These are phyloP conservation scores for Dryas octopetala DNA, from an alignment of 306 rosid species.

Conservation along the genomic window DNA sequence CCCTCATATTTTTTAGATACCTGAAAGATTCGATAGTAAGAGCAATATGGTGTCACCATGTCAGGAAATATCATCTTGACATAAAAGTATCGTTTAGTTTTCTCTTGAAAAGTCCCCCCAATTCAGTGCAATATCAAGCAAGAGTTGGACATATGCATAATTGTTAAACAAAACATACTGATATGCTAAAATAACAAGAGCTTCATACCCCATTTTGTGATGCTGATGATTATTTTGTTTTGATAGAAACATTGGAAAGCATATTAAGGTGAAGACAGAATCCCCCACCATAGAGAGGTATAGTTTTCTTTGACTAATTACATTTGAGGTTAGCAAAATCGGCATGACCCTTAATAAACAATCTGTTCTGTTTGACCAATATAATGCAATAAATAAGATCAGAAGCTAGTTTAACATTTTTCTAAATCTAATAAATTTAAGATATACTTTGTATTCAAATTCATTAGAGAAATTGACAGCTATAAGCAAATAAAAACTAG, in stretches of 20 bases:
- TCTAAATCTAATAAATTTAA: neutral
- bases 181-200: neutral
- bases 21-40: neutral
- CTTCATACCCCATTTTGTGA: neutral
- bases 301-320: neutral
- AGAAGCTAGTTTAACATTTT: neutral
- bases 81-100: neutral
- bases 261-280: neutral
- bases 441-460: neutral
- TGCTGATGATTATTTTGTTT: neutral
- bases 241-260: neutral
- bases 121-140: neutral
- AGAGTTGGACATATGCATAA: neutral
- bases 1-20: constrained; percentile 1
- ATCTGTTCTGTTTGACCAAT: neutral
- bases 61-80: neutral
- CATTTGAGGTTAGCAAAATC: neutral
- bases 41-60: neutral
- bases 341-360: neutral
- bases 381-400: neutral
- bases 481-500: neutral
- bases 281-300: neutral
- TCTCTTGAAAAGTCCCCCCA: neutral
- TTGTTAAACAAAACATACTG: neutral
- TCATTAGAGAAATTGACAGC: neutral